Percentiles rank a stretch among this genome's conserved stretches.
Conservation (phyloP, 139 green algal species). For the Micractinium sp. region DNA sequence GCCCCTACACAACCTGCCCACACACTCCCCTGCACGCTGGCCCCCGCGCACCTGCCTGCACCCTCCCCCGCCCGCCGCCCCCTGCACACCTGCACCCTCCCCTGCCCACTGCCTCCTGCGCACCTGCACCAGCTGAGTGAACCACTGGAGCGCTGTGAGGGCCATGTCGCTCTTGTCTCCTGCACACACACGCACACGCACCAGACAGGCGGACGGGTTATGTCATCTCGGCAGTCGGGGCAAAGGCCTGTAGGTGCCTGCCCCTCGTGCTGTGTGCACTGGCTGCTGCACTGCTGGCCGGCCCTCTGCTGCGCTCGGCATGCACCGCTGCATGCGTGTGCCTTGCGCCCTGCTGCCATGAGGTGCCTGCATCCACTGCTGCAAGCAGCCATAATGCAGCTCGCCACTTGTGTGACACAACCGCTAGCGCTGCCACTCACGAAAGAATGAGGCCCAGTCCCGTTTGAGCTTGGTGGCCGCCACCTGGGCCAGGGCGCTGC, state of each 20-base stretch:
- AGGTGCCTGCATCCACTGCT: background rate
- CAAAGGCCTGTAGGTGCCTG: no score
- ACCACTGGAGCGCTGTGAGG: background rate
- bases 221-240: background rate
- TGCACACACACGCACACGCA: background rate
- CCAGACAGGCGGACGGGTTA: background rate
- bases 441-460: background rate
- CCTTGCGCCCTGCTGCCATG: background rate
- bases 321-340: no score
- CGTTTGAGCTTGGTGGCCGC: background rate
- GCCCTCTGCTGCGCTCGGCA: no score
- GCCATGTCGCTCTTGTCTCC: background rate
- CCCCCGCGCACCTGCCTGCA: no score
- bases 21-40: no score
- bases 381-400: background rate
- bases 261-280: background rate
- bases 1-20: no score
- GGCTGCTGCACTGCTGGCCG: background rate
- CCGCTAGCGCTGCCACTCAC: background rate
- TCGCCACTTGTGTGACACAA: no score
- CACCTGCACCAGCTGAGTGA: slow-evolving; percentile 17
- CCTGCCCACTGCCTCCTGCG: no score
- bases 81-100: no score
- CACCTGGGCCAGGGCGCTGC: slow-evolving; percentile 14
- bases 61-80: no score